Evolutionary conservation across 2,329 filamentous ascomycete genomes (phyloP).

Genomic region (Diaporthe citriasiana): DNA sequence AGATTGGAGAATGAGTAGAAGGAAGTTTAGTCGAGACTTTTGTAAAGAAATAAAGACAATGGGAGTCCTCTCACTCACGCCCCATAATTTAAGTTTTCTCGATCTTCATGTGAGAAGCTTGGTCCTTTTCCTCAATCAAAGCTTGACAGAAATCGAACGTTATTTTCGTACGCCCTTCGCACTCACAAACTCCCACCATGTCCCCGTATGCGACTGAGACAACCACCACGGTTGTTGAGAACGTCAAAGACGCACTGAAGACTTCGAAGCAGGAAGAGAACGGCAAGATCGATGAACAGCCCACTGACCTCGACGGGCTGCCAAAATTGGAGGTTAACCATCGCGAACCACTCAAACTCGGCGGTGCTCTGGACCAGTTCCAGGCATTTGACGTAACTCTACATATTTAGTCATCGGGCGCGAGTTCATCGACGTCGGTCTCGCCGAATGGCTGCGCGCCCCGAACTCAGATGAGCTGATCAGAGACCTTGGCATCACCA

Average conservation of each 20-base stretch:
- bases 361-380: conserved; percentile 47
- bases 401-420: conserved; percentile 53
- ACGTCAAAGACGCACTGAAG: neutral
- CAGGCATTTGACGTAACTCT: conserved; percentile 51
- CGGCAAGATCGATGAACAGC: neutral
- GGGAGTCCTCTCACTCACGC: accelerated
- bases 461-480: conserved; percentile 68
- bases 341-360: conserved; percentile 29
- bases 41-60: conserved; percentile 17
- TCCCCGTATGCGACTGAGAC: conserved; percentile 5
- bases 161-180: neutral
- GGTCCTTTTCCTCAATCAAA: neutral
- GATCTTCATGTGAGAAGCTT: neutral
- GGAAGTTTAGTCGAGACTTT: neutral
- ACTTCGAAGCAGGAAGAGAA: neutral
- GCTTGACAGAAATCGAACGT: neutral
- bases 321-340: conserved; percentile 12
- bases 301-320: neutral
- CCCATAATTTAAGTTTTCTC: neutral
- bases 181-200: neutral
- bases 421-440: conserved; percentile 57
- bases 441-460: conserved; percentile 68
- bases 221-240: conserved; percentile 2
- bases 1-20: neutral
- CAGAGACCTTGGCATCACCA: conserved; percentile 72